These are phyloP conservation scores for Colletotrichum tanaceti DNA, from an alignment of 2,329 filamentous ascomycete genomes.

Conservation along the genomic window DNA sequence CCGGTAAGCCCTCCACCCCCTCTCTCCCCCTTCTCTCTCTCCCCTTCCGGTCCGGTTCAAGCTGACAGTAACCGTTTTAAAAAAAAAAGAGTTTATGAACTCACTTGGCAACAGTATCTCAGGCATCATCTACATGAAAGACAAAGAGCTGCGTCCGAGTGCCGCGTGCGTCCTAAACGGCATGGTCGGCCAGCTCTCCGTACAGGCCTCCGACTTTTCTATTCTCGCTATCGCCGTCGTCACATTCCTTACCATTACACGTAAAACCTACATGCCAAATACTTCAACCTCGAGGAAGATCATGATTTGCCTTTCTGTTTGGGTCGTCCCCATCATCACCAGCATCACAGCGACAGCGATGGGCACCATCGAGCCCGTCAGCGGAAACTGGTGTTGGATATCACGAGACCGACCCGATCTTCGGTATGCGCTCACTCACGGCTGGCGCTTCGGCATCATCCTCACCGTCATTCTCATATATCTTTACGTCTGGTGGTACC, in stretches of 20 bases:
- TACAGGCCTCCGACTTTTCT: constrained; percentile 57
- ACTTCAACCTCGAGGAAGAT: constrained; percentile 46
- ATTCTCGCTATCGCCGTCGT: constrained; percentile 59
- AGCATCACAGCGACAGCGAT: constrained; percentile 48
- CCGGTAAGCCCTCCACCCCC: constrained; percentile 41
- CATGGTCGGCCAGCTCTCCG: constrained; percentile 58
- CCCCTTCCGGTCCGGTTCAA: neutral
- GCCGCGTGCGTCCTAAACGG: constrained; percentile 56
- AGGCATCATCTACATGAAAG: constrained; percentile 50
- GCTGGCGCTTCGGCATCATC: constrained; percentile 59
- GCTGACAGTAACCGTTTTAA: constrained; percentile 13
- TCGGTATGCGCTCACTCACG: constrained; percentile 59
- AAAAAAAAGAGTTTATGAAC: constrained; percentile 53
- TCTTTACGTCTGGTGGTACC: constrained; percentile 54
- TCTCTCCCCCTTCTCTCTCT: no score
- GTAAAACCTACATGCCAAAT: constrained; percentile 49
- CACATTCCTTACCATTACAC: constrained; percentile 54
- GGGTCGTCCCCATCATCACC: constrained; percentile 55
- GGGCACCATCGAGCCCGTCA: constrained; percentile 48
- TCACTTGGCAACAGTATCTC: constrained; percentile 56
- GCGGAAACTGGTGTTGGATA: constrained; percentile 64
- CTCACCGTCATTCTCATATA: constrained; percentile 55
- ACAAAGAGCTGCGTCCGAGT: constrained; percentile 46
- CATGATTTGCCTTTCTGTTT: constrained; percentile 52
- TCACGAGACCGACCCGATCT: constrained; percentile 50